A percentile compares a stretch with the other conserved stretches of the same genome.
Conservation (phyloP, 2,329 filamentous ascomycete genomes). For the Epichloe brachyelytri region DNA sequence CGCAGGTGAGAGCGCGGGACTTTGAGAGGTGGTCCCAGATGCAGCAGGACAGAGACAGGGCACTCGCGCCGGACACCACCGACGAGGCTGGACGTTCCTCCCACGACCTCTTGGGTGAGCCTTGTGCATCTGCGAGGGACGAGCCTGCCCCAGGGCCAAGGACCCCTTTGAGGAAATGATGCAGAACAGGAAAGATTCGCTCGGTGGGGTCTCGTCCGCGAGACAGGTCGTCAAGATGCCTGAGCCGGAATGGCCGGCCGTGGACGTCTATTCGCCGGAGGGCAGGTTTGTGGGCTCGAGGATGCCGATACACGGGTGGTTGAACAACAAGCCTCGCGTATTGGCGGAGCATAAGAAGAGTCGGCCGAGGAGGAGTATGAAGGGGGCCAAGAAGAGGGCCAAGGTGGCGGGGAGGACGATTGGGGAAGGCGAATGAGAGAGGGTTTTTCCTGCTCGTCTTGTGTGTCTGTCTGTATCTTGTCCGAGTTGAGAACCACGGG, state of each 20-base stretch:
- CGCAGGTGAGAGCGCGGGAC: slow-evolving; percentile 58
- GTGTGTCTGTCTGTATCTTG: too few species aligned
- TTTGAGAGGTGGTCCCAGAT: slow-evolving; percentile 10
- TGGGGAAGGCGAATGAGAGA: too few species aligned
- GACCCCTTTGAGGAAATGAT: slow-evolving; percentile 17
- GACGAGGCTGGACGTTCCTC: slow-evolving; percentile 3
- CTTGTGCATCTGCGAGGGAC: not conserved
- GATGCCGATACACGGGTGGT: slow-evolving; percentile 58
- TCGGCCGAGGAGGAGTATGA: slow-evolving; percentile 59
- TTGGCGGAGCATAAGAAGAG: slow-evolving; percentile 33
- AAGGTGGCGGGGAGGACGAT: slow-evolving; percentile 16
- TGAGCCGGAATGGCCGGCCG: slow-evolving; percentile 45
- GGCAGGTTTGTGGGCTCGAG: slow-evolving; percentile 65
- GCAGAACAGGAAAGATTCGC: slow-evolving; percentile 12
- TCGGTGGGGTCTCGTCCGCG: not conserved
- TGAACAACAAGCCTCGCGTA: slow-evolving; percentile 44
- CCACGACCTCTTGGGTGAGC: not conserved
- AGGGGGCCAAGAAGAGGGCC: slow-evolving; percentile 35
- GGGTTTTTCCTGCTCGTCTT: too few species aligned
- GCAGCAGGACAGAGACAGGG: slow-evolving; percentile 11
- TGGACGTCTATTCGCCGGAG: slow-evolving; percentile 77
- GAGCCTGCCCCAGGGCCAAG: not conserved
- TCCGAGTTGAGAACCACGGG: too few species aligned
- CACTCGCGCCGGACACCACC: slow-evolving; percentile 6
- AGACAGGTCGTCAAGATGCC: not conserved